A percentile compares a stretch with the other conserved stretches of the same genome.
Evolutionary conservation across 2,329 filamentous ascomycete species (phyloP).

Genomic region (Thelonectria discophora): DNA sequence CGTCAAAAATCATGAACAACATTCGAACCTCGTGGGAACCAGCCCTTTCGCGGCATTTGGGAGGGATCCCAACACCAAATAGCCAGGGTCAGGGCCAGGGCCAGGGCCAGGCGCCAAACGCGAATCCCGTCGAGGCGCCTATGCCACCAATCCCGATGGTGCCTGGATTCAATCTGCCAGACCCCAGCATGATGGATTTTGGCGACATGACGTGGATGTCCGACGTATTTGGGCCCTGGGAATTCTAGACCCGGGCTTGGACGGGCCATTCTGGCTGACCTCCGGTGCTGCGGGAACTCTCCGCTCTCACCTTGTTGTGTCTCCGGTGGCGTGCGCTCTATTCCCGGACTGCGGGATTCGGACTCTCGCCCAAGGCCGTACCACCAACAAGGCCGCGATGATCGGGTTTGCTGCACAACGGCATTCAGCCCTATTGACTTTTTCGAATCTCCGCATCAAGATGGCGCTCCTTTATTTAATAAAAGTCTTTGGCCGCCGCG

Average conservation of each 20-base stretch:
- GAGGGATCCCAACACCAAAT: constrained; percentile 43
- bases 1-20: constrained; percentile 48
- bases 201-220: constrained; percentile 50
- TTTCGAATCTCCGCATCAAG: constrained; percentile 16
- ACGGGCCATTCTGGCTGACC: not conserved
- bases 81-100: constrained; percentile 40
- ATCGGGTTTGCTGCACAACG: constrained; percentile 15
- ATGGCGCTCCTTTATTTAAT: constrained; percentile 3
- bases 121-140: constrained; percentile 16
- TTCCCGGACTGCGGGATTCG: constrained; percentile 19
- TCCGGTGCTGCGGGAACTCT: not conserved
- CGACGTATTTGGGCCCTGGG: constrained; percentile 51
- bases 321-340: constrained; percentile 2
- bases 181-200: constrained; percentile 44
- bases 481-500: constrained; percentile 24
- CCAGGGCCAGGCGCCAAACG: constrained; percentile 25
- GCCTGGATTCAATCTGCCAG: constrained; percentile 34
- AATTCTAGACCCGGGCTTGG: constrained; percentile 36
- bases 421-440: constrained; percentile 18
- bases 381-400: constrained; percentile 1
- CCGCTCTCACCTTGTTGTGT: no score
- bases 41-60: constrained; percentile 42
- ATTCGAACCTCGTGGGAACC: constrained; percentile 50
- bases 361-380: constrained; percentile 13
- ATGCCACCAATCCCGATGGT: constrained; percentile 19